Conservation (phyloP, 129 eudicot genomes). For the Logfia minima region DNA sequence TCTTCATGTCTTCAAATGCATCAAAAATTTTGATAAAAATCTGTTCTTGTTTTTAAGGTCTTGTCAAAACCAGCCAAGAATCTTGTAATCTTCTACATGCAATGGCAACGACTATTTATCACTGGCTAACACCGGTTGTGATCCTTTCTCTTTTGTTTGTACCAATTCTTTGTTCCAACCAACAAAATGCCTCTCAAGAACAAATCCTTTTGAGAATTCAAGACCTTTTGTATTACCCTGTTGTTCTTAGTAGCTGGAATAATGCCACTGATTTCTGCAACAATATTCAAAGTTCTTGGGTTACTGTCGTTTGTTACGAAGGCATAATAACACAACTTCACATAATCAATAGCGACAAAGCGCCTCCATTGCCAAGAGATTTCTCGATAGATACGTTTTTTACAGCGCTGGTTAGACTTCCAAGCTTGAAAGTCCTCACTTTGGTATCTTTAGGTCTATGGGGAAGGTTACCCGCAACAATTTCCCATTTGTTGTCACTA, state of each 20-base stretch:
- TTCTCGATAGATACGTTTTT: conserved; percentile 66
- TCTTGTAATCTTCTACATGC: conserved; percentile 22
- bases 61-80: conserved; percentile 15
- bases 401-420: conserved; percentile 54
- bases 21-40: conserved; percentile 14
- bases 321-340: conserved; percentile 76
- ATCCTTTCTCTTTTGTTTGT: conserved; percentile 37
- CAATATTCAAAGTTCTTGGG: conserved; percentile 46
- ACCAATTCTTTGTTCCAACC: conserved; percentile 37
- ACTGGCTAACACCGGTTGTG: conserved; percentile 21
- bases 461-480: conserved; percentile 59
- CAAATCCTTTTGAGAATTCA: conserved; percentile 65
- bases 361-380: conserved; percentile 63
- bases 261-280: conserved; percentile 67
- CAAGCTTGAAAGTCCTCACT: conserved; percentile 72
- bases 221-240: conserved; percentile 54
- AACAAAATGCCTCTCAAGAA: conserved; percentile 54
- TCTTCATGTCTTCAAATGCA: conserved; percentile 17
- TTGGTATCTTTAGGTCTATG: conserved; percentile 87
- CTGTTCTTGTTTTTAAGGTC: conserved; percentile 30
- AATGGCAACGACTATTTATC: conserved; percentile 37
- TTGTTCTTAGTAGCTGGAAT: conserved; percentile 55
- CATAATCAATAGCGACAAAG: conserved; percentile 43
- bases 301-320: conserved; percentile 78
- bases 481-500: conserved; percentile 52